Base-by-base conservation (phyloP, 257 asterid genomes). In the Eustoma russellianum region DNA sequence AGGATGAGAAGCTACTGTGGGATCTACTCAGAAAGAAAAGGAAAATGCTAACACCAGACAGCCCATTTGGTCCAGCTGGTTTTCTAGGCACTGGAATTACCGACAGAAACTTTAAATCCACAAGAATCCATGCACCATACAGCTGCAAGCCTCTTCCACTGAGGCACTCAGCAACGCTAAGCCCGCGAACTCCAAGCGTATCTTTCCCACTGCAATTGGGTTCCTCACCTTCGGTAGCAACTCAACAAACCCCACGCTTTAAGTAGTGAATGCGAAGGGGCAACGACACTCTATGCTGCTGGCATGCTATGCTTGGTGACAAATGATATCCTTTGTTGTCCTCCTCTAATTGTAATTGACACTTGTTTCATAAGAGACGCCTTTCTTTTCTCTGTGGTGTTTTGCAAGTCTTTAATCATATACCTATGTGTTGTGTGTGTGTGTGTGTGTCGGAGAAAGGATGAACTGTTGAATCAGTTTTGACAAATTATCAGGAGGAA, bases 1-100 rank as follows among this genome's bases (percentile, higher is more conserved):
- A 71, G 66, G 88, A 73, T 33, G 88, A 80, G 19, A 70, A 49
- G 61, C 60, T 77, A 53, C 41, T 78, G 38, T 77, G 88, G 95
- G 80, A 80, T 35, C 55, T 80, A 10, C 86, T 80, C 51, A 70
- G 73, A 55, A 77, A 63, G 68, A 83, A 71, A 66, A 75, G 88
- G 78, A 79, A 78, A 62, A 48, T 69, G 50, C 72, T 60, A 50
- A 53, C 17, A 17, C 64, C 82, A 34, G 70, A 65, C 44, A 66
- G 81, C 59, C 83, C 83, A 57, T 41, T 57, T 43, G 81, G 74
- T 55, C 60, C 78, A 19, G 67, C 62, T 24, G 70, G 69, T 68
- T 76, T 77, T 65, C 67, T 55, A 34, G 74, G 81, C 69, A 65
- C 61, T 41, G 77, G 34, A 65, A 60, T 61, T 34, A 16, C 51